These are phyloP conservation scores for Calonectria pseudoreteaudii DNA, from an alignment of 2,329 filamentous ascomycete genomes.

Conservation along the genomic window DNA sequence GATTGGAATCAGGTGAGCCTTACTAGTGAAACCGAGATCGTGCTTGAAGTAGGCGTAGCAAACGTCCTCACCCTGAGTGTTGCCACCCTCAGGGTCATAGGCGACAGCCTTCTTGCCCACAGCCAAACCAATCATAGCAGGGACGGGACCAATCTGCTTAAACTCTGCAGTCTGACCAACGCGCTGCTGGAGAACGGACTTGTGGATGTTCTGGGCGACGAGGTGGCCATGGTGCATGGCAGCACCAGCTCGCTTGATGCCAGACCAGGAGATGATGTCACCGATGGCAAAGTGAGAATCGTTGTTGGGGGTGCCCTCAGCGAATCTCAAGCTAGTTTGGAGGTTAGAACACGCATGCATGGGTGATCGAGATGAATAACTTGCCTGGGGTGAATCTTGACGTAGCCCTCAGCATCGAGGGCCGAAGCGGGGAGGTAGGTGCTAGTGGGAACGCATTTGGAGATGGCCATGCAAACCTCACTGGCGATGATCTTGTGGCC, in stretches of 20 bases:
- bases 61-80: constrained; percentile 71
- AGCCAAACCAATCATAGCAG: constrained; percentile 77
- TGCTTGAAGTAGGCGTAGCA: constrained; percentile 74
- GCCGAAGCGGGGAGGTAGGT: constrained; percentile 69
- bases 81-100: constrained; percentile 68
- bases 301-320: constrained; percentile 65
- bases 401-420: constrained; percentile 73
- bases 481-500: constrained; percentile 71
- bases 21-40: constrained; percentile 74
- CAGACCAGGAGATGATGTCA: constrained; percentile 77
- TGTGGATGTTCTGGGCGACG: constrained; percentile 75
- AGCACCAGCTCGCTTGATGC: constrained; percentile 82
- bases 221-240: constrained; percentile 81
- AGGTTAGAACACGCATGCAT: neutral
- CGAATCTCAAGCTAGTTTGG: constrained; percentile 64
- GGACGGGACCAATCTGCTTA: constrained; percentile 63
- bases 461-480: constrained; percentile 77
- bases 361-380: constrained; percentile 27
- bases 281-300: constrained; percentile 75
- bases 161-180: constrained; percentile 57
- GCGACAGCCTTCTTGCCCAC: constrained; percentile 77
- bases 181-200: constrained; percentile 63
- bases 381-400: constrained; percentile 70
- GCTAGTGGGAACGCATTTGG: constrained; percentile 71
- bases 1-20: constrained; percentile 41